phyloP scores from a whole-genome alignment of 2,329 filamentous ascomycete genomes.

The Nigrograna mackinnonii region DNA sequence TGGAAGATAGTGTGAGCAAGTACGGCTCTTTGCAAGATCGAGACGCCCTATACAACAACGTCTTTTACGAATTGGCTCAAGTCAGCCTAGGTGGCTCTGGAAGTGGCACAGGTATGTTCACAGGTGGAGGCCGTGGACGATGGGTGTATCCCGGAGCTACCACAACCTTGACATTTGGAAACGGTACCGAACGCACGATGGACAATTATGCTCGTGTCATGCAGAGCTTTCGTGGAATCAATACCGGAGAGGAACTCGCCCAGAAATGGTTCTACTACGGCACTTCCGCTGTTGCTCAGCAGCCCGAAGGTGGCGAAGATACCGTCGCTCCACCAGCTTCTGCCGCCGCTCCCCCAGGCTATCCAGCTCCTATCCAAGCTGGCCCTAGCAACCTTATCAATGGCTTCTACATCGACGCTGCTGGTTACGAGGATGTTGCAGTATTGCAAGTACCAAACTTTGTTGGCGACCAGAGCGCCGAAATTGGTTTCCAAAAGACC shows the following conservation, averaged over 20 bases:
- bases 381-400: conserved; percentile 46
- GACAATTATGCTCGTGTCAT: conserved; percentile 49
- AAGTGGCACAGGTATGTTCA: conserved; percentile 47
- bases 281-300: conserved; percentile 5
- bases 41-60: conserved; percentile 60
- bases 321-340: conserved; percentile 11
- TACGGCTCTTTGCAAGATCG: conserved; percentile 57
- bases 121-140: conserved; percentile 47
- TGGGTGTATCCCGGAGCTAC: conserved; percentile 47
- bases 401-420: conserved; percentile 49
- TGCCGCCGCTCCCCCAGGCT: conserved; percentile 39
- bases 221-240: conserved; percentile 43
- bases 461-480: conserved; percentile 22
- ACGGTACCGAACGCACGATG: conserved; percentile 44
- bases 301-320: conserved; percentile 1
- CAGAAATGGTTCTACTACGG: conserved; percentile 39
- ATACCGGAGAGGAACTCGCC: conserved; percentile 45
- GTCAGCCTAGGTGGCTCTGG: conserved; percentile 46
- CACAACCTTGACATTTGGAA: conserved; percentile 50
- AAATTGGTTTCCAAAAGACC: conserved; percentile 42
- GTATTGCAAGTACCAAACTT: conserved; percentile 50
- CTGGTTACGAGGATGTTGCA: conserved; percentile 49
- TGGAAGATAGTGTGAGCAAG: conserved; percentile 49
- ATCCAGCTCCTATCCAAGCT: conserved; percentile 45
- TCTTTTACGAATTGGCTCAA: conserved; percentile 52